Percentiles rank a stretch among this genome's conserved stretches.
These are phyloP conservation scores for Penicillium capsulatum DNA, from an alignment of 2,329 filamentous ascomycete genomes.

Conservation along the genomic window DNA sequence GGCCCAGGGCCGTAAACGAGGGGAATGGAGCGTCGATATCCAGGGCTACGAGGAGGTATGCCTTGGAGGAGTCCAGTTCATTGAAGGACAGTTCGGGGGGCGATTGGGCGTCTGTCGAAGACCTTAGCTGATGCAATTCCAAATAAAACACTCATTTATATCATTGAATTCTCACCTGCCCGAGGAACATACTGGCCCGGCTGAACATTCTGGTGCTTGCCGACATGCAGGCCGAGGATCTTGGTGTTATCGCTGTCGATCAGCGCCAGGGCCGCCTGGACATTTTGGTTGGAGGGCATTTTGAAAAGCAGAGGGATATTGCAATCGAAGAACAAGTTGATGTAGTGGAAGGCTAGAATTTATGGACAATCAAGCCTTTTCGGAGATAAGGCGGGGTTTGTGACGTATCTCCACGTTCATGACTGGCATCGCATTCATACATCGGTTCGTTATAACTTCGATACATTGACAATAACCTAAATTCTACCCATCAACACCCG, in stretches of 20 bases:
- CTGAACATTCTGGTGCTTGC: constrained; percentile 23
- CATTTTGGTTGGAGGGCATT: constrained; percentile 17
- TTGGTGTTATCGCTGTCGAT: constrained; percentile 33
- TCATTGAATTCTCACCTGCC: constrained; percentile 29
- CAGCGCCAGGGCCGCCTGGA: constrained; percentile 20
- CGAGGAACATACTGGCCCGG: constrained; percentile 32
- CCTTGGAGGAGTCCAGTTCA: constrained; percentile 14
- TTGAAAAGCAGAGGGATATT: constrained; percentile 1
- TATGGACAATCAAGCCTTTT: too few species aligned
- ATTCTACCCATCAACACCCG: too few species aligned
- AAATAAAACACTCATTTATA: background rate
- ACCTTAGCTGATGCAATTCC: background rate
- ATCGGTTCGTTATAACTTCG: background rate
- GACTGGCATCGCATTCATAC: background rate
- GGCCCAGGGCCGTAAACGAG: constrained; percentile 24
- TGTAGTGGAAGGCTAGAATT: too few species aligned
- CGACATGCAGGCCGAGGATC: constrained; percentile 30
- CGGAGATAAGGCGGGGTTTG: background rate
- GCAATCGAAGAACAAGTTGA: too few species aligned
- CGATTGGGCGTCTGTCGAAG: constrained; percentile 19
- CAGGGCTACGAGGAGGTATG: constrained; percentile 25
- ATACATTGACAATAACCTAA: too few species aligned
- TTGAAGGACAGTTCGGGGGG: constrained; percentile 19
- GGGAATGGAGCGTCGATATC: constrained; percentile 34
- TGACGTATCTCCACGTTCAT: background rate